Percentiles rank a stretch among this genome's conserved stretches.
phyloP scores from a whole-genome alignment of 495 filamentous ascomycete genomes.

The Aspergillus funiculosus region DNA sequence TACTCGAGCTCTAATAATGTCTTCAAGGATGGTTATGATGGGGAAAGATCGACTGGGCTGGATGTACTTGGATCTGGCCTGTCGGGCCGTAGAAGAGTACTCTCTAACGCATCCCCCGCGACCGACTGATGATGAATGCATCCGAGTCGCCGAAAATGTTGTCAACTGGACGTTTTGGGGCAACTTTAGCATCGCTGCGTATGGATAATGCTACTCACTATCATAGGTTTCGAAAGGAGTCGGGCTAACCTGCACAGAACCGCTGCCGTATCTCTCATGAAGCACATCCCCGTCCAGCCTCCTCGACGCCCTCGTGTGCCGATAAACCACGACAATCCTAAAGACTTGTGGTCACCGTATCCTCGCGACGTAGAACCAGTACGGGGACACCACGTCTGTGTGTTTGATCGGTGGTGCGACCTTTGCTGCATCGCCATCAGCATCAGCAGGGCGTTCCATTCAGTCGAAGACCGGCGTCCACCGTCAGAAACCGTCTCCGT shows the following conservation, averaged over 20 bases:
- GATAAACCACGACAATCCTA: conserved; percentile 16
- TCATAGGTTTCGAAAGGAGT: neutral
- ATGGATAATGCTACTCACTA: conserved; percentile 3
- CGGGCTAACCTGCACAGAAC: conserved; percentile 18
- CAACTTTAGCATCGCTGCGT: conserved; percentile 29
- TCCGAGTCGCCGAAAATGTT: conserved; percentile 13
- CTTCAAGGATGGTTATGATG: conserved; percentile 19
- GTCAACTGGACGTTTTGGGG: conserved; percentile 30
- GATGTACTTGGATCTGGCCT: conserved; percentile 26
- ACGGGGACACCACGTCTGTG: conserved; percentile 24
- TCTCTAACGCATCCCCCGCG: conserved; percentile 14
- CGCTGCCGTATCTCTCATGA: conserved; percentile 25
- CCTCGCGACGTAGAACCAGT: conserved; percentile 20
- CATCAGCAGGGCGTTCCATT: conserved; percentile 25
- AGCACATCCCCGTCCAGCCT: conserved; percentile 18
- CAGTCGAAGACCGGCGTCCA: conserved; percentile 15
- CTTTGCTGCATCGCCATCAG: conserved; percentile 22
- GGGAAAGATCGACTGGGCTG: conserved; percentile 29
- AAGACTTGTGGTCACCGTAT: conserved; percentile 30
- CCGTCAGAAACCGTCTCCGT: conserved; percentile 14
- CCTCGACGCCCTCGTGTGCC: conserved; percentile 15
- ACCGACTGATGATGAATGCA: conserved; percentile 1
- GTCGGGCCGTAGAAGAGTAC: conserved; percentile 22
- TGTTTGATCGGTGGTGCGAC: conserved; percentile 26
- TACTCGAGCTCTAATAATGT: neutral